These are phyloP conservation scores for Moniliophthora roreri DNA, from an alignment of 1,284 basidiomycete genomes.

Conservation along the genomic window DNA sequence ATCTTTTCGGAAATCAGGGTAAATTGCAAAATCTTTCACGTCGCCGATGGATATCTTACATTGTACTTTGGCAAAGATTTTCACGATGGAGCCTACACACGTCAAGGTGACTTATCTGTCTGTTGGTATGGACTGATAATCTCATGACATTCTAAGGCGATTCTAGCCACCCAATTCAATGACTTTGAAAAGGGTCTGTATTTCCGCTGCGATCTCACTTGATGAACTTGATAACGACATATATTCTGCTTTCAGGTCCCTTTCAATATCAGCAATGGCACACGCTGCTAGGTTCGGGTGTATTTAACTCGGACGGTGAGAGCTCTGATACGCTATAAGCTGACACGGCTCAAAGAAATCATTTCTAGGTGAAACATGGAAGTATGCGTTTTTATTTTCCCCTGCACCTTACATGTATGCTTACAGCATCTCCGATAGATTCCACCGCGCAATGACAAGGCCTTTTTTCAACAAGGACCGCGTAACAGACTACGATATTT, in stretches of 20 bases:
- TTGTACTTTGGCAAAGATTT: background rate
- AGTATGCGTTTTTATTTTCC: constrained; percentile 22
- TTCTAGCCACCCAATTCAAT: constrained; percentile 38
- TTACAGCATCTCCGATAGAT: constrained; percentile 26
- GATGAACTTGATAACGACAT: too few species aligned
- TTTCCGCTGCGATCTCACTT: too few species aligned
- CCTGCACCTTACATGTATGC: background rate
- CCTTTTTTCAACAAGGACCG: constrained; percentile 55
- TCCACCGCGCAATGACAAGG: constrained; percentile 49
- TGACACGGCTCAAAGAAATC: too few species aligned
- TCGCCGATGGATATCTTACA: background rate
- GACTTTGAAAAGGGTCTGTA: constrained; percentile 41
- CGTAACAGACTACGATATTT: constrained; percentile 52
- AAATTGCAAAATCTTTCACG: background rate
- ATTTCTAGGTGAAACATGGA: constrained; percentile 34
- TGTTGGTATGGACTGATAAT: background rate
- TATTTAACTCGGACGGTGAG: constrained; percentile 39
- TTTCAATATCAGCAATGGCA: constrained; percentile 20
- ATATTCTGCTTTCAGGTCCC: constrained; percentile 8
- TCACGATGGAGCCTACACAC: constrained; percentile 17
- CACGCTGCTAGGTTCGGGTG: constrained; percentile 43
- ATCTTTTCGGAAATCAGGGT: constrained; percentile 14
- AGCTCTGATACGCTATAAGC: constrained; percentile 2
- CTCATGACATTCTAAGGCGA: constrained; percentile 21
- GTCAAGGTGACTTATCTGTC: constrained; percentile 12